Evolutionary conservation across 495 filamentous ascomycete species (phyloP).

Genomic region (Penicillium tannophilum): DNA sequence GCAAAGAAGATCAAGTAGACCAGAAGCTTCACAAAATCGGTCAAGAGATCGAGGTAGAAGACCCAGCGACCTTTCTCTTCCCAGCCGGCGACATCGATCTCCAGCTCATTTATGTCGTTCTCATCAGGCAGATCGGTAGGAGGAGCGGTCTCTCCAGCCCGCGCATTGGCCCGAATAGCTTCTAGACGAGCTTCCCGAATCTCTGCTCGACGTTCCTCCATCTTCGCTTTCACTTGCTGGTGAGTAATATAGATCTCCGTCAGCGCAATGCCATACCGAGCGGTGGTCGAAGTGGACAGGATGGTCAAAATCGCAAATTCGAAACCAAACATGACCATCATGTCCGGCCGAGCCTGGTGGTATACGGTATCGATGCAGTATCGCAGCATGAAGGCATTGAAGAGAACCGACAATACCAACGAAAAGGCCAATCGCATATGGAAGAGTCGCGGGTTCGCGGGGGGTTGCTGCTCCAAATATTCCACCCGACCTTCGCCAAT

Average conservation of each 20-base stretch:
- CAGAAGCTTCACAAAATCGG: slow-evolving; percentile 86
- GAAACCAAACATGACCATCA: slow-evolving; percentile 99
- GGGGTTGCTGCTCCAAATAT: slow-evolving; percentile 91
- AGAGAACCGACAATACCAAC: slow-evolving; percentile 71
- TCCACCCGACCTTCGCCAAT: slow-evolving; percentile 95
- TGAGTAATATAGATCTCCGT: slow-evolving; percentile 73
- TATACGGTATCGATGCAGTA: slow-evolving; percentile 84
- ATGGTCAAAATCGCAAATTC: slow-evolving; percentile 89
- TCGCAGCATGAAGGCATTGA: slow-evolving; percentile 73
- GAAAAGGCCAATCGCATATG: slow-evolving; percentile 80
- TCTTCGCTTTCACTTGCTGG: slow-evolving; percentile 65
- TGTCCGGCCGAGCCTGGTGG: slow-evolving; percentile 82
- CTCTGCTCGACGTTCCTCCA: slow-evolving; percentile 66
- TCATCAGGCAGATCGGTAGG: slow-evolving; percentile 57
- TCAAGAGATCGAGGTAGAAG: slow-evolving; percentile 83
- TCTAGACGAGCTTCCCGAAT: slow-evolving; percentile 63
- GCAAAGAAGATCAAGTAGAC: slow-evolving; percentile 91
- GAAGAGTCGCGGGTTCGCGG: slow-evolving; percentile 86
- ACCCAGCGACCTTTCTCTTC: slow-evolving; percentile 94
- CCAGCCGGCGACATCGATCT: slow-evolving; percentile 94
- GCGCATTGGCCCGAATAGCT: slow-evolving; percentile 45
- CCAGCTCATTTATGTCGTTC: slow-evolving; percentile 85
- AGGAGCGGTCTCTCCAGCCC: slow-evolving; percentile 33
- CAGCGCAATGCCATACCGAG: slow-evolving; percentile 78
- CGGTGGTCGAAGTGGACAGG: slow-evolving; percentile 73